Base-by-base conservation (phyloP, 257 asterid species). In the Nicotiana knightiana region DNA sequence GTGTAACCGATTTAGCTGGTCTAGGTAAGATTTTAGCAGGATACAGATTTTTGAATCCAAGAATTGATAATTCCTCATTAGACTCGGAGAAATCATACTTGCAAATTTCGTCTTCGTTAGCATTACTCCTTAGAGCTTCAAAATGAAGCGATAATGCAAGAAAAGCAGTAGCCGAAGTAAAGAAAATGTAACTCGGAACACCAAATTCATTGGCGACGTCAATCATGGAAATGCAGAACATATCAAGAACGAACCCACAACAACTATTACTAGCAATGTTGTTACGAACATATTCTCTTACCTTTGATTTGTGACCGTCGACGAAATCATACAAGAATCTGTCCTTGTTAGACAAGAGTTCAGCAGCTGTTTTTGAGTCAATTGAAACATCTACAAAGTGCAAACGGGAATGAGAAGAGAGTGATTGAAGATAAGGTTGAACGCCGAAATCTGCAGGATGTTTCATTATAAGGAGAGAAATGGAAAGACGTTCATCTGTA, bases 1-100 rank as follows among this genome's bases (percentile, higher is more conserved):
- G 82, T 12, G 70, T 73, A 81, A 64, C 67, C 7, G 81, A 75
- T 17, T 83, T 6, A 65, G 83, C 37, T 2, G 32, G 5, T 4
- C 39, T 8, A n/a, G 91, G 91, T 16, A 86, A 55, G 0, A 84
- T 73, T 39, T 71, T 86, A 2, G 81, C 86, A 10, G 93, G 91
- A 35, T 88, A 85, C 4, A 76, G 89, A 17, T 53, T 46, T 24
- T 55, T 33, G 12, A 83, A 89, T 21, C 86, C 77, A 13, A 85
- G 88, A 16, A 89, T 51, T 0, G n/a, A n/a, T 28, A 86, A 70
- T 16, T 84, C 81, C 0, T 11, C 46, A 12, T 77, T 51, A 3
- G 84, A 59, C 63, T 75, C 17, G 1, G 80, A 75, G 28, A 48
- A 75, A 4, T 75, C 80, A 16, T 48, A 51, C 2, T 51, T 28